phyloP scores from a whole-genome alignment of 2,329 filamentous ascomycete species.

The Ceratocystis cubensis region DNA sequence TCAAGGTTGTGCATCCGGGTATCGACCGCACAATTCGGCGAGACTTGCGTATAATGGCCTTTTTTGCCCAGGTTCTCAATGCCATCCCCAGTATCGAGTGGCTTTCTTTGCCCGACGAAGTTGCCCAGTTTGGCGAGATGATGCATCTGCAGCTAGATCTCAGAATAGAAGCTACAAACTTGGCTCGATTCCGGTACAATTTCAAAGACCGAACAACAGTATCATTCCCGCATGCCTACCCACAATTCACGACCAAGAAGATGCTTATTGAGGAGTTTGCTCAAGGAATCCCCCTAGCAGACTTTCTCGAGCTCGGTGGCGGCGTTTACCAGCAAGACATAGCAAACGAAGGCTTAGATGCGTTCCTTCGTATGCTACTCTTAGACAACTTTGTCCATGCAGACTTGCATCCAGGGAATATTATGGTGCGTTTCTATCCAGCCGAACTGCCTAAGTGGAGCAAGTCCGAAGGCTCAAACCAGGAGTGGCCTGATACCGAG shows the following conservation, averaged over 20 bases:
- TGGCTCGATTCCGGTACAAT: conserved; percentile 76
- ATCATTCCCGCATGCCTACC: conserved; percentile 94
- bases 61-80: conserved; percentile 78
- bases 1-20: conserved; percentile 88
- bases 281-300: conserved; percentile 79
- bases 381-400: conserved; percentile 97
- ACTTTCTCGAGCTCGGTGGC: conserved; percentile 82
- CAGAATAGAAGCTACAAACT: conserved; percentile 84
- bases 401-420: conserved; percentile 92
- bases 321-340: conserved; percentile 91
- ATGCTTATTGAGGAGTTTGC: conserved; percentile 94
- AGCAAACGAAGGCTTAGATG: conserved; percentile 85
- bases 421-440: conserved; percentile 98
- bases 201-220: conserved; percentile 82
- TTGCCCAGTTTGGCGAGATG: conserved; percentile 91
- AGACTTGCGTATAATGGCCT: conserved; percentile 84
- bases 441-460: conserved; percentile 48
- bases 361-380: conserved; percentile 90
- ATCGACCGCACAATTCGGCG: conserved; percentile 84
- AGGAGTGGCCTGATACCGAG: conserved; percentile 52
- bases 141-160: conserved; percentile 96
- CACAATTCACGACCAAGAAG: conserved; percentile 80
- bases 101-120: conserved; percentile 91
- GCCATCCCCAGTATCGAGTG: conserved; percentile 88
- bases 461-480: conserved; percentile 32